Evolutionary conservation across 441 rosid genomes (phyloP), one percentile per base, ranked within the genome.

Genomic region (Syzygium syzygioides): DNA sequence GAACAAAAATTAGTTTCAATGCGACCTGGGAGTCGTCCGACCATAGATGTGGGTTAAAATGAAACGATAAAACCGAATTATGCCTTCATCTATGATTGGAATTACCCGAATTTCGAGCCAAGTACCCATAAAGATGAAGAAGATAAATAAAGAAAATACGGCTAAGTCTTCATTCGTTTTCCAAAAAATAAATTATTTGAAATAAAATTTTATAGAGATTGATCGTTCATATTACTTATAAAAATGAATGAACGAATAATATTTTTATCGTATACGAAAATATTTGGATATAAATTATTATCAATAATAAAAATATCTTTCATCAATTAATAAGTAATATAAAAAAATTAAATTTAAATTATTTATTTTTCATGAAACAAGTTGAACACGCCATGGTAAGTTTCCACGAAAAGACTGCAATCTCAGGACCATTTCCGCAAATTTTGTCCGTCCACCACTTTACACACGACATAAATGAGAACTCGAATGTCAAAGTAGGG

Each of bases 111-210:
- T 7, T 41, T 41, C 45, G 7, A 41, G 45, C 45, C 45, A 60
- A 32, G 3, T 17, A 60, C 66, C 18, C 32, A 28, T 60, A 60
- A 60, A 28, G 66, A 60, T 60, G 66, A 60, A 60, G 66, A 60
- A 60, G 32, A 41, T 4, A 41, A 41, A 41, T 41, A 4, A 41
- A 8, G 5, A 28, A 60, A 56, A 28, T 12, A 60, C 4, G 1
- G 13, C 28, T 60, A 28, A 60, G 32, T 14, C 4, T 28, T 8
- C 32, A 0, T 60, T 26, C 15, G 14, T 28, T 60, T 60, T 0
- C 3, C 3, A 8, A 60, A 30, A 60, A 52, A 3, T 52, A 1
- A 12, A 13, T 52, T 13, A 13, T 52, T 52, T 52, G 15, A 13
- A 52, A 52, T 5, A 14, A 41, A 41, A 41, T 41, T 41, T 41